A percentile compares a stretch with the other conserved stretches of the same genome.
Conservation (phyloP, 768 basidiomycete species). For the Neoboletus magnificus region DNA sequence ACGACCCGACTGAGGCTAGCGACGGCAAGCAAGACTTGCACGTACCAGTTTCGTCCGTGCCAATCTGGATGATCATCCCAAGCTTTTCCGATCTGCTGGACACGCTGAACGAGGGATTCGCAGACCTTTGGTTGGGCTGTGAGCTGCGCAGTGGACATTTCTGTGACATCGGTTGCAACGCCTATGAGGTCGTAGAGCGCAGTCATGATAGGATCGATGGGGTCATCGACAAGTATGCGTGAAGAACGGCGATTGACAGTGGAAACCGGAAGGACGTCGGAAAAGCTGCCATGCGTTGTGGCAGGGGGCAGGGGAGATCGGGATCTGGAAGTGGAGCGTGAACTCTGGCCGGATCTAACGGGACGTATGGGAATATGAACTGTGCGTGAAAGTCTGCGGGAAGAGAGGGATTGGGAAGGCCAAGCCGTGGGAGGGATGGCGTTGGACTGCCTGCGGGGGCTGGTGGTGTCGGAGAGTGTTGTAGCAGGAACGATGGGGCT, state of each 20-base stretch:
- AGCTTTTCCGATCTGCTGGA: slow-evolving; percentile 87
- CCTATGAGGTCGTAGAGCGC: slow-evolving; percentile 89
- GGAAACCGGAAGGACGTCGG: slow-evolving; percentile 46
- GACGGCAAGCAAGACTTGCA: slow-evolving; percentile 91
- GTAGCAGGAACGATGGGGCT: slow-evolving; percentile 61
- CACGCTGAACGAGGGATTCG: slow-evolving; percentile 82
- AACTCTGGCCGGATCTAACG: slow-evolving; percentile 73
- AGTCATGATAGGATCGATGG: slow-evolving; percentile 84
- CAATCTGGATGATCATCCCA: slow-evolving; percentile 99
- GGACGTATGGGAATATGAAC: slow-evolving; percentile 72
- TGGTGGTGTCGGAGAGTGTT: slow-evolving; percentile 58
- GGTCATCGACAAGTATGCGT: slow-evolving; percentile 79
- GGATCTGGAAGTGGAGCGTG: slow-evolving; percentile 92
- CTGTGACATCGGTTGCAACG: slow-evolving; percentile 89
- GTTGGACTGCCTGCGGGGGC: slow-evolving; percentile 62
- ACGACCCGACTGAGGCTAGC: slow-evolving; percentile 95
- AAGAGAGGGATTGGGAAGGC: slow-evolving; percentile 53
- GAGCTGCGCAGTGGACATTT: slow-evolving; percentile 84
- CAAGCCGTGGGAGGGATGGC: slow-evolving; percentile 51
- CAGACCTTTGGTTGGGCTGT: slow-evolving; percentile 83
- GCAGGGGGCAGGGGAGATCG: slow-evolving; percentile 84
- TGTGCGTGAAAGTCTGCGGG: slow-evolving; percentile 80
- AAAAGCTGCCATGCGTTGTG: slow-evolving; percentile 62
- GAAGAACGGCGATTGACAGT: slow-evolving; percentile 71
- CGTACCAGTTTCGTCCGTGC: slow-evolving; percentile 98